These are phyloP conservation scores for Ganoderma lingzhi DNA, from an alignment of 1,284 basidiomycete species.

Conservation along the genomic window DNA sequence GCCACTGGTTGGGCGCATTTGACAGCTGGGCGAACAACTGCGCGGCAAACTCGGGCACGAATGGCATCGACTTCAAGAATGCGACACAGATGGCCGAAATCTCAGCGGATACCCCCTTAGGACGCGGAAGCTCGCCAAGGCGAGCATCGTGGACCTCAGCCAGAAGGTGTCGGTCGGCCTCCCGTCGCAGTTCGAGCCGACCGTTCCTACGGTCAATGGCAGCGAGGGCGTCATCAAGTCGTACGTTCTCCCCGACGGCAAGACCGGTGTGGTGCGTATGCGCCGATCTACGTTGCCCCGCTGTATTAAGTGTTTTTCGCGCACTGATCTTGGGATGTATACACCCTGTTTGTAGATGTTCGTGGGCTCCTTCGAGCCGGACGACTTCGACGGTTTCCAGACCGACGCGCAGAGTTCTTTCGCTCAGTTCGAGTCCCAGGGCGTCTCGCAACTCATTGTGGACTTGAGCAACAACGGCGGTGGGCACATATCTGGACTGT, in stretches of 20 bases:
- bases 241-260: conserved; percentile 64
- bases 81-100: conserved; percentile 1
- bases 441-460: conserved; percentile 62
- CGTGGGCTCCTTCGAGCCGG: conserved; percentile 61
- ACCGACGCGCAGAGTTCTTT: conserved; percentile 57
- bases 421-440: conserved; percentile 53
- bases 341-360: conserved; percentile 54
- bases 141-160: conserved; percentile 51
- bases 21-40: conserved; percentile 69
- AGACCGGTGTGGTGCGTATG: conserved; percentile 60
- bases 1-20: background rate
- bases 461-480: conserved; percentile 72
- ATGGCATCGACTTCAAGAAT: conserved; percentile 59
- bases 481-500: conserved; percentile 25
- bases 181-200: conserved; percentile 59
- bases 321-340: background rate
- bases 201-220: conserved; percentile 52
- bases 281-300: background rate
- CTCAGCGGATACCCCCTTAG: conserved; percentile 17
- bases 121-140: conserved; percentile 44
- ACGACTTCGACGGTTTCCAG: conserved; percentile 60
- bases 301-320: background rate
- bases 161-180: conserved; percentile 52
- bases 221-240: conserved; percentile 66
- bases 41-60: conserved; percentile 59